Conservation (phyloP, 2,329 filamentous ascomycete species). For the Ophiostoma perfectum region DNA sequence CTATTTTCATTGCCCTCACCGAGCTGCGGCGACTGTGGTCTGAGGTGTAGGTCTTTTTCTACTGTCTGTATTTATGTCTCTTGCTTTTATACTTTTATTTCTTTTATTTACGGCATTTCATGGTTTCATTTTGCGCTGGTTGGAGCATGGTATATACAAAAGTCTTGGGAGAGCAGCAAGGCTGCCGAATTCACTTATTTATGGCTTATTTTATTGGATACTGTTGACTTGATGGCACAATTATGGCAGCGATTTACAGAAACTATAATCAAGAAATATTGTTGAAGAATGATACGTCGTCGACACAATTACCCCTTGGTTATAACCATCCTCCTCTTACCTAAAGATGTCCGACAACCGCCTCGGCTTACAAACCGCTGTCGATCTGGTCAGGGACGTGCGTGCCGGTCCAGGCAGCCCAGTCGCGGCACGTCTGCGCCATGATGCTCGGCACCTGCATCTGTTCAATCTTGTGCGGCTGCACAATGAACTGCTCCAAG, state of each 20-base stretch:
- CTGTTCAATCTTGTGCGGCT: conserved; percentile 37
- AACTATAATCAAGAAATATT: too few relatives aligned
- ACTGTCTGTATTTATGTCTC: neutral
- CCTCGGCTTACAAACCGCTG: conserved; percentile 41
- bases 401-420: conserved; percentile 45
- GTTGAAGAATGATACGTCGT: too few relatives aligned
- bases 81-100: neutral
- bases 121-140: neutral
- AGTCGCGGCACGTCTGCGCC: conserved; percentile 49
- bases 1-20: conserved; percentile 69
- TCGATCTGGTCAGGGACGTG: conserved; percentile 50
- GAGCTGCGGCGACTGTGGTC: conserved; percentile 58
- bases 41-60: conserved; percentile 25
- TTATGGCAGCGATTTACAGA: too few relatives aligned
- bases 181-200: conserved; percentile 6
- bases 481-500: conserved; percentile 46
- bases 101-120: too few relatives aligned
- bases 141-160: conserved; percentile 15
- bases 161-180: conserved; percentile 11
- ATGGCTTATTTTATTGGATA: neutral
- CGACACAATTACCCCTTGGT: neutral
- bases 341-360: too few relatives aligned
- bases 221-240: neutral
- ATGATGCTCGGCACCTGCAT: conserved; percentile 44
- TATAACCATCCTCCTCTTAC: neutral